These are phyloP conservation scores for Sporodiniella umbellata DNA, from an alignment of 371 early-diverging fungal species.

Conservation along the genomic window DNA sequence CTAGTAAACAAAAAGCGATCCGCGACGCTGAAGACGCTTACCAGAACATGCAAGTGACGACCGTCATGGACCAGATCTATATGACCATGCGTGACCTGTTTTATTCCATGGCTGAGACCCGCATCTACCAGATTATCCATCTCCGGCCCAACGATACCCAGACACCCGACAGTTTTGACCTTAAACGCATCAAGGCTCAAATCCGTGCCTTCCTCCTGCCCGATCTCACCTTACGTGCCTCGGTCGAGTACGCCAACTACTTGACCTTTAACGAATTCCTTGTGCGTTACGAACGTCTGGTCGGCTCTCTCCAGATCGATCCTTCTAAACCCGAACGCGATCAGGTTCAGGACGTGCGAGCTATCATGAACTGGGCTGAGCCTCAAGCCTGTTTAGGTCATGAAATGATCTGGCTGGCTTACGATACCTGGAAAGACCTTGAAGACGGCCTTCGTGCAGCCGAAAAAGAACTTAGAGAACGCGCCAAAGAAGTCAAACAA, in stretches of 20 bases:
- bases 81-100: conserved; percentile 62
- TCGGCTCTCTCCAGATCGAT: conserved; percentile 17
- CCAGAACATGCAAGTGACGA: conserved; percentile 46
- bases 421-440: conserved; percentile 67
- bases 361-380: conserved; percentile 29
- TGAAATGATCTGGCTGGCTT: conserved; percentile 57
- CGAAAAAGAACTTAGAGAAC: conserved; percentile 44
- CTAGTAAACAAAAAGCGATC: conserved; percentile 22
- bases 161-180: conserved; percentile 44
- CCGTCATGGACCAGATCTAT: conserved; percentile 61
- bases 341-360: conserved; percentile 20
- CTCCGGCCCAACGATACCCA: conserved; percentile 69
- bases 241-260: conserved; percentile 53
- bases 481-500: conserved; percentile 24
- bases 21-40: conserved; percentile 43
- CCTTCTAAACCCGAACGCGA: conserved; percentile 16
- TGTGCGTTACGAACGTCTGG: conserved; percentile 39
- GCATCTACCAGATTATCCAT: conserved; percentile 80
- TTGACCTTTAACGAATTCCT: conserved; percentile 58
- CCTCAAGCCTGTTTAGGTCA: conserved; percentile 41
- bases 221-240: conserved; percentile 51
- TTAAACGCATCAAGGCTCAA: conserved; percentile 53
- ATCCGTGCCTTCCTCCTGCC: conserved; percentile 56
- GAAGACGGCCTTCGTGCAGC: conserved; percentile 68
- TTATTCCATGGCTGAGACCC: conserved; percentile 68